Percentiles rank a stretch among this genome's conserved stretches.
phyloP scores from a whole-genome alignment of 169 alveolate genomes.

The Plasmodium knowlesi region DNA sequence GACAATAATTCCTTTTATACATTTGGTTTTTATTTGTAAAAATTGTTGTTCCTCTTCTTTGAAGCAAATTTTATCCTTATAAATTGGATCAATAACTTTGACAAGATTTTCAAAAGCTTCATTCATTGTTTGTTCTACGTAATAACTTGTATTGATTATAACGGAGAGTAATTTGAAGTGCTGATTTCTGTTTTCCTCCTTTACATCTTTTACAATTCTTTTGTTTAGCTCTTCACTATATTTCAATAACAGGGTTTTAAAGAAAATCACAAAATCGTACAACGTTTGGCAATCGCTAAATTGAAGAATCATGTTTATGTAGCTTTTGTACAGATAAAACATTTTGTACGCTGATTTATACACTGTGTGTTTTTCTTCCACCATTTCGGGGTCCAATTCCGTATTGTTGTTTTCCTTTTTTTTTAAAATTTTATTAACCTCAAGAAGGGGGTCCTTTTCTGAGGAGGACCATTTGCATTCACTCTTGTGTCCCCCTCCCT shows the following conservation, averaged over 20 bases:
- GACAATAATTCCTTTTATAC: slow-evolving; percentile 38
- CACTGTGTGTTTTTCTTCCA: slow-evolving; percentile 16
- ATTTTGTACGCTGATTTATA: slow-evolving; percentile 67
- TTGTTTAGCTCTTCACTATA: slow-evolving; percentile 53
- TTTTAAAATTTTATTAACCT: slow-evolving; percentile 13
- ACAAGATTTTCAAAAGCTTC: slow-evolving; percentile 55
- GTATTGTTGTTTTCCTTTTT: slow-evolving; percentile 4
- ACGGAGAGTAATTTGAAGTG: slow-evolving; percentile 20
- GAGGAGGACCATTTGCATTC: not conserved
- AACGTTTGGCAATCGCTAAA: slow-evolving; percentile 67
- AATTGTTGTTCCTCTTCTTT: slow-evolving; percentile 49
- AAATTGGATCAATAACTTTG: slow-evolving; percentile 22
- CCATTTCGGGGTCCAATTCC: not conserved
- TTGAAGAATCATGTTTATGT: slow-evolving; percentile 40
- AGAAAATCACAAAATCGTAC: slow-evolving; percentile 60
- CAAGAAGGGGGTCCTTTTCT: not conserved
- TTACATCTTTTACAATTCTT: slow-evolving; percentile 18
- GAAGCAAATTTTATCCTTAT: slow-evolving; percentile 20
- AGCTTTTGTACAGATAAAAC: slow-evolving; percentile 67
- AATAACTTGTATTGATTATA: slow-evolving; percentile 59
- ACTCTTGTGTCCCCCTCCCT: not conserved
- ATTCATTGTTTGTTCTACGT: slow-evolving; percentile 27
- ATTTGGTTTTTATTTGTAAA: slow-evolving; percentile 62
- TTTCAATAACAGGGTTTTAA: slow-evolving; percentile 48
- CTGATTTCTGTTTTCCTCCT: slow-evolving; percentile 17